Conservation (phyloP, 129 eudicot genomes). For the Tagetes erecta region DNA sequence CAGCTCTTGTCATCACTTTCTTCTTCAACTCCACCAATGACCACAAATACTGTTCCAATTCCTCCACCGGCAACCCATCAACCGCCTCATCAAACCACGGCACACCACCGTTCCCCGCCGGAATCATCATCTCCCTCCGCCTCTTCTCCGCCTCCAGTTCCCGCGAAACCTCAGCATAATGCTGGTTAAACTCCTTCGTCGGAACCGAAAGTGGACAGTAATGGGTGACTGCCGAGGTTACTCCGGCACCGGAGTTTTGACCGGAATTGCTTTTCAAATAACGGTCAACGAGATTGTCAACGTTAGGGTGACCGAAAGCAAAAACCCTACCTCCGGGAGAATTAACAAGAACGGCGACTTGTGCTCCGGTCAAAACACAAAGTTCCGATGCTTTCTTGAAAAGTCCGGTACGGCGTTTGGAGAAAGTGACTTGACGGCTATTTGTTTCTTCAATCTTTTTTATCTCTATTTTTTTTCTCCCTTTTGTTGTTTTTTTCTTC, state of each 20-base stretch:
- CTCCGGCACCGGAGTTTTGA: no score
- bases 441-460: conserved; percentile 15
- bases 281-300: neutral
- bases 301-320: conserved; percentile 1
- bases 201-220: neutral
- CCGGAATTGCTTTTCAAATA: neutral
- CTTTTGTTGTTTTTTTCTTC: conserved; percentile 4
- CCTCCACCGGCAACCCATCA: conserved; percentile 5
- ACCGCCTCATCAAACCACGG: neutral
- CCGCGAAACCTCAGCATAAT: conserved; percentile 3
- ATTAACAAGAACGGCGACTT: conserved; percentile 9
- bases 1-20: conserved; percentile 16
- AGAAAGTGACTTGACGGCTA: conserved; percentile 16
- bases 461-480: conserved; percentile 10
- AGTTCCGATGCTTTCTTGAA: conserved; percentile 14
- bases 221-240: no score
- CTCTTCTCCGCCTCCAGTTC: conserved; percentile 19
- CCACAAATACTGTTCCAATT: conserved; percentile 5
- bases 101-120: neutral
- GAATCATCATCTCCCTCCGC: conserved; percentile 5
- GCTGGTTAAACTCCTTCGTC: conserved; percentile 4
- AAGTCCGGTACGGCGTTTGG: conserved; percentile 14
- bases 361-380: conserved; percentile 10
- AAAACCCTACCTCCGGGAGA: conserved; percentile 17
- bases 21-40: conserved; percentile 14